Evolutionary conservation across 192 early-diverging fungal species (phyloP), one percentile per base, ranked within the genome.

Genomic region (Linnemannia schmuckeri): DNA sequence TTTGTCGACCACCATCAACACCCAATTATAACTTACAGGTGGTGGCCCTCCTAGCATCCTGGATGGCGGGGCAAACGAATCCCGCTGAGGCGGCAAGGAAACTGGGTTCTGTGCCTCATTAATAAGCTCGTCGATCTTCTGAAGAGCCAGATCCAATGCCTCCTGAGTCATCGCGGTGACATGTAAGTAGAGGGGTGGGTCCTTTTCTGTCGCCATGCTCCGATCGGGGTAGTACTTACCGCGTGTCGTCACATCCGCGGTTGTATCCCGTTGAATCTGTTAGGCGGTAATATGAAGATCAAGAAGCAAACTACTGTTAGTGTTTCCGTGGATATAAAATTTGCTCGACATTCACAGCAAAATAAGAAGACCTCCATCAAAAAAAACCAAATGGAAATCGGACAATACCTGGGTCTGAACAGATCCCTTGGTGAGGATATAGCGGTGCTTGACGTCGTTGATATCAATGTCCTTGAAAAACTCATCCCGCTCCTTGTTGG

Each of bases 191-290:
- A 98, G 90, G 3, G 96, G 94, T 69, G 97, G 97, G 40, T 96
- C 94, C 10, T 90, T 92, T 18, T 93, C 93, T 20, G 95, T 96
- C 17, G 96, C 95, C n/a, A 95, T 61, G 52, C 82, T 91, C 9
- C 92, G 83, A 81, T 97, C 93, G 38, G 93, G 88, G 85, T 97
- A 97, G 88, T 96, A 96, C 73, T 94, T 94, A 83, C 97, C 97
- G 52, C 94, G 89, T n/a, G 96, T 97, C 4, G 93, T 94, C 27
- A 97, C 92, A 81, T 94, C 94, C 8, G 95, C 95, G 38, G 92
- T 94, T 27, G 96, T 96, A 40, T 95, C 95, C 38, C 96, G 93
- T 77, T 93, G 94, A 71, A 97, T 93, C 80, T 90, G 72, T 66
- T 44, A 15, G 24, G 15, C 13, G 3, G 44, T 46, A 46, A 33